phyloP scores from a whole-genome alignment of 768 basidiomycete species.

The Amanita pallidorosea region DNA sequence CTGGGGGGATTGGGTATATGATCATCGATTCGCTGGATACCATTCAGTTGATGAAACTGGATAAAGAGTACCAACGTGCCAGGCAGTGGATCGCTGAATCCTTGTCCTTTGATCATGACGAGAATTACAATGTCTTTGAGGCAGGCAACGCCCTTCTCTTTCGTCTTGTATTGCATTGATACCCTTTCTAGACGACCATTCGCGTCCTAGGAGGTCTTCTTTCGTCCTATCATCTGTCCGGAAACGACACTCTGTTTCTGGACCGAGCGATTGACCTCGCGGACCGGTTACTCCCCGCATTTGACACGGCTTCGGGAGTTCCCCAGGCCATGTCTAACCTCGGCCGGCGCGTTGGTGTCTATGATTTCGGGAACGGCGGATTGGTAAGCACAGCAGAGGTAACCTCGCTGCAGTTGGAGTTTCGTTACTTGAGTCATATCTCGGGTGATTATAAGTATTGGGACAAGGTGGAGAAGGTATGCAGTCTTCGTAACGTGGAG shows the following conservation, averaged over 20 bases:
- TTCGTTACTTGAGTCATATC: slow-evolving; percentile 72
- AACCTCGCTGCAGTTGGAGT: slow-evolving; percentile 81
- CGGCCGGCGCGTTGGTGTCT: slow-evolving; percentile 42
- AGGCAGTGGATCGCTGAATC: slow-evolving; percentile 65
- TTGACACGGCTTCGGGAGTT: slow-evolving; percentile 74
- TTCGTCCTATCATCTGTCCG: slow-evolving; percentile 77
- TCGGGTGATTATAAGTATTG: slow-evolving; percentile 76
- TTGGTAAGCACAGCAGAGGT: slow-evolving; percentile 79
- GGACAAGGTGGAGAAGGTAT: slow-evolving; percentile 72
- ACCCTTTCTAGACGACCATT: slow-evolving; percentile 65
- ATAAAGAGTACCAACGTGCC: slow-evolving; percentile 72
- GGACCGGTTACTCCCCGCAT: slow-evolving; percentile 72
- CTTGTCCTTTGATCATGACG: slow-evolving; percentile 74
- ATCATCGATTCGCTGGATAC: slow-evolving; percentile 86
- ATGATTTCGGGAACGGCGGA: slow-evolving; percentile 46
- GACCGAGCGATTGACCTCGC: slow-evolving; percentile 75
- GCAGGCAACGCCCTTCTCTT: slow-evolving; percentile 51
- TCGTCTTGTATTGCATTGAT: slow-evolving; percentile 13
- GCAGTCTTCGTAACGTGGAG: not conserved
- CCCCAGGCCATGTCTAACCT: slow-evolving; percentile 76
- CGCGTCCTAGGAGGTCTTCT: slow-evolving; percentile 87
- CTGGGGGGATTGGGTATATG: slow-evolving; percentile 84
- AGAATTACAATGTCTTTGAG: slow-evolving; percentile 82
- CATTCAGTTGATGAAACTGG: slow-evolving; percentile 78
- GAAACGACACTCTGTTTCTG: slow-evolving; percentile 59